These are phyloP conservation scores for Uronychia setigera DNA, from an alignment of 73 alveolate species.

Conservation along the genomic window DNA sequence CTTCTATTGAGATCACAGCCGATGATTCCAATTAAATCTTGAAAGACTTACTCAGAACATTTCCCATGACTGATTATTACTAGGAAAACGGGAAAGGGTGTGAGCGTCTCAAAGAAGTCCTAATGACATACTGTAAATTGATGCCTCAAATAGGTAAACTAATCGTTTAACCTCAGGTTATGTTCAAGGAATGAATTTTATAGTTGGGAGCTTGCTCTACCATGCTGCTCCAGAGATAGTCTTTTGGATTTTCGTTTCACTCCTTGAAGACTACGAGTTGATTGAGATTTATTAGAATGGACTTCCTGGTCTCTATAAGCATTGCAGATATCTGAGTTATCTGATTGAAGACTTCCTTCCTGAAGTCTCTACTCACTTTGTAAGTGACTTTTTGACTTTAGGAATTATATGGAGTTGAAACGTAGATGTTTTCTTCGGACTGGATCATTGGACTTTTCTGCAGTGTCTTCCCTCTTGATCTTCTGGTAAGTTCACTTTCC, in stretches of 20 bases:
- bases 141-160: not conserved
- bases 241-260: slow-evolving; percentile 77
- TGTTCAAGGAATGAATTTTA: slow-evolving; percentile 93
- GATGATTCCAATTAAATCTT: not conserved
- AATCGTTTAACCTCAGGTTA: slow-evolving; percentile 42
- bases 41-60: not conserved
- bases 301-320: slow-evolving; percentile 78
- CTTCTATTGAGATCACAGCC: not conserved
- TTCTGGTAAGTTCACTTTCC: not conserved
- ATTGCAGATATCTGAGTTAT: slow-evolving; percentile 38
- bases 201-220: slow-evolving; percentile 83
- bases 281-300: slow-evolving; percentile 66
- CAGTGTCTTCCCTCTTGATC: slow-evolving; percentile 43
- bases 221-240: slow-evolving; percentile 69
- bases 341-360: slow-evolving; percentile 48
- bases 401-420: slow-evolving; percentile 14
- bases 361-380: slow-evolving; percentile 44
- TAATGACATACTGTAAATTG: not conserved
- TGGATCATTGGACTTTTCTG: slow-evolving; percentile 65
- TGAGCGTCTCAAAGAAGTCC: not conserved
- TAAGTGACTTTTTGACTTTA: not conserved
- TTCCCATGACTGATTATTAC: not conserved
- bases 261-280: slow-evolving; percentile 77
- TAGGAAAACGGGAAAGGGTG: not conserved
- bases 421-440: slow-evolving; percentile 69